Evolutionary conservation across 2,329 filamentous ascomycete species (phyloP).

Genomic region (Emergomyces pasteurianus): DNA sequence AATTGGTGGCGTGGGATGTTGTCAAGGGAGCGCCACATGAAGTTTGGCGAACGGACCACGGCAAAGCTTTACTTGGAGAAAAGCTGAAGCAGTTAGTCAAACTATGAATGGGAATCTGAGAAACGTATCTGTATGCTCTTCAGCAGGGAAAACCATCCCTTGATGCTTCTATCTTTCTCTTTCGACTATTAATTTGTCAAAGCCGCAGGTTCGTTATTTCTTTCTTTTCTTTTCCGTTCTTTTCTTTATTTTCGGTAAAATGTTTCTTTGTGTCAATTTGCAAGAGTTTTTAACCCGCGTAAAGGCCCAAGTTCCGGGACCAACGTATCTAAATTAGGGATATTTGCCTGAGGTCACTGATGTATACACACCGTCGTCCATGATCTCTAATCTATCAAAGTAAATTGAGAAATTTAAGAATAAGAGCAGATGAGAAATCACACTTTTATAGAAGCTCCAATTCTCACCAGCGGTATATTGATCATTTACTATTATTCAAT

Average conservation of each 20-base stretch:
- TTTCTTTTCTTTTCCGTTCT: background rate
- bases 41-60: constrained; percentile 68
- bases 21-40: constrained; percentile 74
- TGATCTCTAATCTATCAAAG: background rate
- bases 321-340: background rate
- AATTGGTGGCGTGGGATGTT: constrained; percentile 73
- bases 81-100: constrained; percentile 57
- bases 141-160: background rate
- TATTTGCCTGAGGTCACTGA: background rate
- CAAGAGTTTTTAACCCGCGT: background rate
- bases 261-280: background rate
- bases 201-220: background rate
- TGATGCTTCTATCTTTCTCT: background rate
- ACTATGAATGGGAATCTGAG: constrained; percentile 1
- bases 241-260: background rate
- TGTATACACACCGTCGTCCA: background rate
- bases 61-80: constrained; percentile 65
- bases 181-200: background rate
- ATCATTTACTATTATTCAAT: background rate
- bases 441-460: constrained; percentile 1
- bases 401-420: background rate
- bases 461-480: background rate
- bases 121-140: background rate
- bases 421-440: background rate
- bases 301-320: background rate